These are phyloP conservation scores for Sclerotinia subarctica DNA, from an alignment of 2,329 filamentous ascomycete genomes.

Conservation along the genomic window DNA sequence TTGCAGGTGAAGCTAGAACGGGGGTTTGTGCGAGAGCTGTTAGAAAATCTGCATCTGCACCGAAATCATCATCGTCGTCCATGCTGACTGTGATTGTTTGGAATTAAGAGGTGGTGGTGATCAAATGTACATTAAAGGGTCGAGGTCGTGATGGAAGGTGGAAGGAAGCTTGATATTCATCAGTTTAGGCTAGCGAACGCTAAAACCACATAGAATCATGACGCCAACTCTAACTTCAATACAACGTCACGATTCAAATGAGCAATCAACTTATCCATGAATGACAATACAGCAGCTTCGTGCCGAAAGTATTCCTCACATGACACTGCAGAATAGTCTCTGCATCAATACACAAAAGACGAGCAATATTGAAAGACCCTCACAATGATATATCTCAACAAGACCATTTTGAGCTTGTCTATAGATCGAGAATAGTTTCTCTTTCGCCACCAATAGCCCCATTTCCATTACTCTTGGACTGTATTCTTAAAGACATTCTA, in stretches of 20 bases:
- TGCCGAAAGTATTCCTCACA: background rate
- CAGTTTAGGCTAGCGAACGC: conserved; percentile 1
- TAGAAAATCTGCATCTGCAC: conserved; percentile 55
- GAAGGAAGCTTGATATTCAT: background rate
- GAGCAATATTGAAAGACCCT: background rate
- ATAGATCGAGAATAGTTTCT: background rate
- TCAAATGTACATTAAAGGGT: background rate
- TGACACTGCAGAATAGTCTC: background rate
- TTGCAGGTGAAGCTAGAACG: conserved; percentile 30
- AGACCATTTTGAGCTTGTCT: background rate
- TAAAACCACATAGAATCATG: background rate
- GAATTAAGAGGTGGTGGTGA: background rate
- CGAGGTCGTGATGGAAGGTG: background rate
- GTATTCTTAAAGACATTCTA: background rate
- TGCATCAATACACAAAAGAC: background rate
- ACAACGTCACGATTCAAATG: background rate
- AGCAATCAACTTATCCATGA: background rate
- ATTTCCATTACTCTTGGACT: too few species aligned
- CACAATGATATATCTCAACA: background rate
- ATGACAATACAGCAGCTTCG: background rate
- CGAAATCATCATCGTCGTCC: conserved; percentile 54
- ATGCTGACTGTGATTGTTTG: conserved; percentile 22
- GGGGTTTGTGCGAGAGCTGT: conserved; percentile 52
- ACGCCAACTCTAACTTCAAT: background rate
- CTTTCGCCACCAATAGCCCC: background rate